A percentile compares a stretch with the other conserved stretches of the same genome.
These are phyloP conservation scores for Aphanomyces invadans DNA, from an alignment of 352 stramenopile genomes.

Conservation along the genomic window DNA sequence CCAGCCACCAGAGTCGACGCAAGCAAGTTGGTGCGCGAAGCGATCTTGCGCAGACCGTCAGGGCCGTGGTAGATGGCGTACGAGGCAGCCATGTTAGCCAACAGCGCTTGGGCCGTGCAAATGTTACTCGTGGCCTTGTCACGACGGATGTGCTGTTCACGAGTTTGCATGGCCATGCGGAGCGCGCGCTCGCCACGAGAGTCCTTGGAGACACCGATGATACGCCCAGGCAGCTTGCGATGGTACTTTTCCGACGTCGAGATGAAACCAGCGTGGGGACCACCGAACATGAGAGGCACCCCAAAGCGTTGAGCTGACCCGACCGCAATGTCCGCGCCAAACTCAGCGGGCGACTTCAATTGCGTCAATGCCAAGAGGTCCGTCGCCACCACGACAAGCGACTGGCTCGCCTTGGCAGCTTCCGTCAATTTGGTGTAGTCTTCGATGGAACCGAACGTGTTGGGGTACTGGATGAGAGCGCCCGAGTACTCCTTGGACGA, in stretches of 20 bases:
- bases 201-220: conserved; percentile 98
- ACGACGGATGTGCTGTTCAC: conserved; percentile 97
- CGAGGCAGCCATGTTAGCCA: conserved; percentile 97
- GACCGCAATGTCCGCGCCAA: conserved; percentile 96
- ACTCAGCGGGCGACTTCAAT: conserved; percentile 89
- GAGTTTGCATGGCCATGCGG: conserved; percentile 99
- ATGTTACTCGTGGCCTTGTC: conserved; percentile 99
- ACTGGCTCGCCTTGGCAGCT: conserved; percentile 71
- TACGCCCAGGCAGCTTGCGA: conserved; percentile 95
- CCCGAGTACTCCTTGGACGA: conserved; percentile 90
- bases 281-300: conserved; percentile 98
- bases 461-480: conserved; percentile 98
- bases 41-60: conserved; percentile 92
- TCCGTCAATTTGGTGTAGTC: conserved; percentile 90
- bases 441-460: conserved; percentile 93
- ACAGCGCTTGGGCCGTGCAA: conserved; percentile 97
- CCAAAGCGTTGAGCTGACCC: conserved; percentile 98
- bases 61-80: conserved; percentile 99
- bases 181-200: conserved; percentile 91
- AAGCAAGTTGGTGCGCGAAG: conserved; percentile 89
- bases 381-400: conserved; percentile 93
- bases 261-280: conserved; percentile 97
- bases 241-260: conserved; percentile 94
- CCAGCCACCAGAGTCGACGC: conserved; percentile 82
- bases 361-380: conserved; percentile 95